Percentiles rank a stretch among this genome's conserved stretches.
Conservation (phyloP, 1,284 basidiomycete genomes). For the Ganoderma lucidum region DNA sequence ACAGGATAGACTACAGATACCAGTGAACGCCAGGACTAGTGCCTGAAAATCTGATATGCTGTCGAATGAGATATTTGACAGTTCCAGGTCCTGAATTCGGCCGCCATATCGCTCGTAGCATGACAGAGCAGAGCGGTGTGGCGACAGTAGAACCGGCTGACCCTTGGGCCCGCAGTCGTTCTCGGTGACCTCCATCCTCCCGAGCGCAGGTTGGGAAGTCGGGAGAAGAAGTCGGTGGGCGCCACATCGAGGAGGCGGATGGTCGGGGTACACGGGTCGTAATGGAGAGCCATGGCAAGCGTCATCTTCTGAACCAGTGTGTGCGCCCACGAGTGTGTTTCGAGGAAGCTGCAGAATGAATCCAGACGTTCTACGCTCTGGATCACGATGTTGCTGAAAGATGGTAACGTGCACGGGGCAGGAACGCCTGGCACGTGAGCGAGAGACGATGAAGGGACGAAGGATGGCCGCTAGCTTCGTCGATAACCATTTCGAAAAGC, state of each 20-base stretch:
- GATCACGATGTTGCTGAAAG: neutral
- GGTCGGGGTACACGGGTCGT: neutral
- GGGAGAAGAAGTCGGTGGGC: neutral
- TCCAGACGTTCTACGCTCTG: neutral
- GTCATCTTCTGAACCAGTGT: neutral
- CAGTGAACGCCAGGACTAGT: neutral
- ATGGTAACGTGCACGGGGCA: neutral
- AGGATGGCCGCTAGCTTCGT: neutral
- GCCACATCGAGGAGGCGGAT: neutral
- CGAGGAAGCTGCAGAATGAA: neutral
- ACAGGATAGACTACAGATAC: neutral
- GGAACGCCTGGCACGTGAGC: neutral
- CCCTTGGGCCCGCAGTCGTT: neutral
- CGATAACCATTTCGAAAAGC: neutral
- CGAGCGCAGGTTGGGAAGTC: neutral
- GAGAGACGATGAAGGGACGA: neutral
- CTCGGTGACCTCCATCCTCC: neutral
- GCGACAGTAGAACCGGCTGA: neutral
- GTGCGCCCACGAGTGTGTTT: neutral
- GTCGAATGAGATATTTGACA: neutral
- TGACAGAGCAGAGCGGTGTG: neutral
- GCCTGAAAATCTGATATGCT: neutral
- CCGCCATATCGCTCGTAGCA: neutral
- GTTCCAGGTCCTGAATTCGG: neutral
- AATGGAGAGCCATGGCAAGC: neutral